These are phyloP conservation scores for Thoreauomyces humboldtii DNA, from an alignment of 192 early-diverging fungal genomes.

Conservation along the genomic window DNA sequence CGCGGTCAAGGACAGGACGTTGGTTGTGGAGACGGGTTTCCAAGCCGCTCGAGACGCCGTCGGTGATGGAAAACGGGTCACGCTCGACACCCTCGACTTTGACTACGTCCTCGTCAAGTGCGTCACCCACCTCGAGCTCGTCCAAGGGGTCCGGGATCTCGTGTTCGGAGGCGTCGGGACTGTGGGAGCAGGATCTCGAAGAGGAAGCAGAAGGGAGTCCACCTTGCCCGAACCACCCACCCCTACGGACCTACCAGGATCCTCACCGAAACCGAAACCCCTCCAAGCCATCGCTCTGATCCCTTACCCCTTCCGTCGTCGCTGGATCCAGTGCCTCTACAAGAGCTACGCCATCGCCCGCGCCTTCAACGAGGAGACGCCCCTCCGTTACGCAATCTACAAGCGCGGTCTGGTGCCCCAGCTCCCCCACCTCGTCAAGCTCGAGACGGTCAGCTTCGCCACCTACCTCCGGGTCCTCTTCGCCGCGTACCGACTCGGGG, in stretches of 20 bases:
- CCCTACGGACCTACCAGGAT: not conserved
- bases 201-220: conserved; percentile 16
- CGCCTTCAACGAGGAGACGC: conserved; percentile 73
- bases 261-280: not conserved
- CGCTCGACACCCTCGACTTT: conserved; percentile 51
- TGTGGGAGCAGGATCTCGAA: not conserved
- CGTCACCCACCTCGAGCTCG: conserved; percentile 51
- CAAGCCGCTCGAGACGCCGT: conserved; percentile 29
- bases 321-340: conserved; percentile 42
- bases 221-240: not conserved
- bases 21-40: conserved; percentile 27
- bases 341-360: conserved; percentile 76
- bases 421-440: conserved; percentile 86
- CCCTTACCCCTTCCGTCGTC: conserved; percentile 24
- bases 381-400: conserved; percentile 77
- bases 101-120: conserved; percentile 54
- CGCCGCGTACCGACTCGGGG: conserved; percentile 35
- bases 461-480: conserved; percentile 49
- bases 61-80: conserved; percentile 26
- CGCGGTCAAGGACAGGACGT: not conserved
- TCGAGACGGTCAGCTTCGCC: conserved; percentile 67
- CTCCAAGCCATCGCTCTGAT: conserved; percentile 35
- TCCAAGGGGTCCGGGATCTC: conserved; percentile 43
- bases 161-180: conserved; percentile 22
- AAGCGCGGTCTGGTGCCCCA: conserved; percentile 83